Evolutionary conservation across 2,329 filamentous ascomycete genomes (phyloP), one percentile per base, ranked within the genome.

Genomic region (Tolypocladium album): DNA sequence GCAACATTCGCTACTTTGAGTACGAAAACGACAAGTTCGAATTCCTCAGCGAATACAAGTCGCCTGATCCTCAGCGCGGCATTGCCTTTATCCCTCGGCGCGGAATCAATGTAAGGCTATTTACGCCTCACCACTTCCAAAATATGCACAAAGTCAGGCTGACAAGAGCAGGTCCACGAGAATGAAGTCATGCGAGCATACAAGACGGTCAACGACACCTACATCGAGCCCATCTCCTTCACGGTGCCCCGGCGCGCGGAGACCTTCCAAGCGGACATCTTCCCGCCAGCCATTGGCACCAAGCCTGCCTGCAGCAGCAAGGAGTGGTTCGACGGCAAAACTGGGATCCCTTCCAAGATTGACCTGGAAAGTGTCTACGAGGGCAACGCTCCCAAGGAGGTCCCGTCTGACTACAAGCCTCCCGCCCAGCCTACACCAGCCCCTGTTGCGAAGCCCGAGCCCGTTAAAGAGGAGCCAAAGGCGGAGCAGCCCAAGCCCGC

Each of bases 21-120:
- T 96, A 95, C 71, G 90, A 95, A 72, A 96, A 97, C 76, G 93
- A 97, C 81, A 97, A 97, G 76, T 97, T 99, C 72, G 93, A 99
- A 76, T 96, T 90, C 75, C 79, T 99, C 59, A 95, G 92, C 64
- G 93, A 97, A 74, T 94, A 97, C 82, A 96, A 97, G 77, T 97
- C 94, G n/a, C 79, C 82, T 45, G 94, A 99, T 65, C 93, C 94
- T 39, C 94, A 99, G 78, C 86, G 94, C 71, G 94, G 94, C 68
- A 83, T 99, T 68, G 94, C 91, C 40, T 97, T 99, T 75, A 76
- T 97, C 71, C 94, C 94, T 58, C 93, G 96, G 76, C 90, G 94
- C 64, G 94, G 93, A 64, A 89, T 99, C 68, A 96, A 97, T 72
- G 88, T 89, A 71, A 71, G 83, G 11, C 11, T 4, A 20, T 12